Evolutionary conservation across 805 yeast genomes (phyloP).

Genomic region (Yueomyces sinensis): DNA sequence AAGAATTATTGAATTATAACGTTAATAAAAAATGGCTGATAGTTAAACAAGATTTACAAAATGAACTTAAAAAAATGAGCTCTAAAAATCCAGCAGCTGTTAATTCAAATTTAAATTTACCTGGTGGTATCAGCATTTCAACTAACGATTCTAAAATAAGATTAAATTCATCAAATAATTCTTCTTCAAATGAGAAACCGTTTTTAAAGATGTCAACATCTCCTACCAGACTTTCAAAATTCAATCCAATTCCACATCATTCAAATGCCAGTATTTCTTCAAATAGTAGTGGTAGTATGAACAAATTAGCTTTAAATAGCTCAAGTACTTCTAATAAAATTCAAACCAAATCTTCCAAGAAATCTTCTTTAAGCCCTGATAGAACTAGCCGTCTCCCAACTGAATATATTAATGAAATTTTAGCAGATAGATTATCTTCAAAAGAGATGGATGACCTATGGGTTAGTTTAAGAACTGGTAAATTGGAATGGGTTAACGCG

Average conservation of each 20-base stretch:
- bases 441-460: constrained; percentile 71
- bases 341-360: neutral
- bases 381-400: constrained; percentile 43
- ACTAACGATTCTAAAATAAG: neutral
- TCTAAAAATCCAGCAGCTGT: constrained; percentile 13
- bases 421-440: constrained; percentile 54
- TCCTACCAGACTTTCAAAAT: neutral
- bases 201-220: neutral
- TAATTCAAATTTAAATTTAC: constrained; percentile 1
- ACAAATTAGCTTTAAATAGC: too few species aligned
- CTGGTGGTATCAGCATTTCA: neutral
- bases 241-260: neutral
- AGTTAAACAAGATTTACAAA: constrained; percentile 70
- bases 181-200: neutral
- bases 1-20: constrained; percentile 63
- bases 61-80: constrained; percentile 51
- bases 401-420: constrained; percentile 59
- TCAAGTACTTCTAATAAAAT: neutral
- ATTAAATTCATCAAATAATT: neutral
- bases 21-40: constrained; percentile 83
- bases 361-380: constrained; percentile 7
- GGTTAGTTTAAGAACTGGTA: constrained; percentile 88
- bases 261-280: neutral
- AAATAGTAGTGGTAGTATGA: neutral
- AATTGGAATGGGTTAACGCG: constrained; percentile 64